Evolutionary conservation across 2,329 filamentous ascomycete genomes (phyloP).

Genomic region (Daldinia eschscholtzii): DNA sequence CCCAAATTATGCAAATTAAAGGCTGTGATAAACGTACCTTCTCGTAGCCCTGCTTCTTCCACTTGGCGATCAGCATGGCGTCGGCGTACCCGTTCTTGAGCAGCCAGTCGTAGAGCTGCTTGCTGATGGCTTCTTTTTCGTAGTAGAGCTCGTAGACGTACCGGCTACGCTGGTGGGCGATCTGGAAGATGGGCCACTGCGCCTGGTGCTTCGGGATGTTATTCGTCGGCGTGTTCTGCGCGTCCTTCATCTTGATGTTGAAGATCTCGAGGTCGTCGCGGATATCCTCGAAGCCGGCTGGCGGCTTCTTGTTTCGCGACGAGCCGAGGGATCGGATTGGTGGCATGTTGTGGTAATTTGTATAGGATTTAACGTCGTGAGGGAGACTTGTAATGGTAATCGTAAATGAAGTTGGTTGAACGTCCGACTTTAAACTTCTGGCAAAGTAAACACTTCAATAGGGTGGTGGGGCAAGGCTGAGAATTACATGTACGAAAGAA

Average conservation of each 20-base stretch:
- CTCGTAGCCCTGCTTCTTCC: slow-evolving; percentile 99
- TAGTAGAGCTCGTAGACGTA: slow-evolving; percentile 99
- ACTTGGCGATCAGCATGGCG: slow-evolving; percentile 95
- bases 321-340: slow-evolving; percentile 74
- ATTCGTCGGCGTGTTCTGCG: slow-evolving; percentile 87
- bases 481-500: slow-evolving; percentile 17
- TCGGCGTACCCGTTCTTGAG: slow-evolving; percentile 98
- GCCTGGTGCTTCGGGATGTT: slow-evolving; percentile 88
- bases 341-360: slow-evolving; percentile 65
- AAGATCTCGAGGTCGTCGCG: slow-evolving; percentile 89
- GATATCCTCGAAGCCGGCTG: slow-evolving; percentile 88
- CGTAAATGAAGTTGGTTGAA: slow-evolving; percentile 3
- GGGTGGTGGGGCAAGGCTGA: slow-evolving; percentile 52
- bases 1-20: background rate
- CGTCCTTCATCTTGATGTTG: slow-evolving; percentile 93
- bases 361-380: background rate
- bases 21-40: slow-evolving; percentile 72
- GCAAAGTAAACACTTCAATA: slow-evolving; percentile 5
- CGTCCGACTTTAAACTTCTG: background rate
- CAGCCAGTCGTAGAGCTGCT: slow-evolving; percentile 92
- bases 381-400: background rate
- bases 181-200: slow-evolving; percentile 97
- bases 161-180: slow-evolving; percentile 88
- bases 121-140: slow-evolving; percentile 94
- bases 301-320: slow-evolving; percentile 80